phyloP scores from a whole-genome alignment of 352 stramenopile species.

The Globisporangium orthogonon region DNA sequence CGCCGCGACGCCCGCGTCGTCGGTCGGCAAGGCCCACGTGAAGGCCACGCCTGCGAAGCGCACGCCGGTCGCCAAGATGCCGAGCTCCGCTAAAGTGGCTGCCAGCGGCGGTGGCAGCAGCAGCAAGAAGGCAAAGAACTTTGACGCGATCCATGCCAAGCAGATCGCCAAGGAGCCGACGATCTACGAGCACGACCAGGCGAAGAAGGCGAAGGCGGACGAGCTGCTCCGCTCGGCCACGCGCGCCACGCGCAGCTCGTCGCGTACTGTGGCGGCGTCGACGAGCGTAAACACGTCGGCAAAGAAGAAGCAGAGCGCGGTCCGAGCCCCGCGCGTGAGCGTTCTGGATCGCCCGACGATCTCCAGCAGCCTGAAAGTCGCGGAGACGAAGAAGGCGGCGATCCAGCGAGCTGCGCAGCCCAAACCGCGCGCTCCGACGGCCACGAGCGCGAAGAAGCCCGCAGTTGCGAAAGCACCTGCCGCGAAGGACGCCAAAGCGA shows the following conservation, averaged over 20 bases:
- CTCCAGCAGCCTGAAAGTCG: slow-evolving; percentile 12
- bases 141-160: slow-evolving; percentile 13
- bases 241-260: slow-evolving; percentile 11
- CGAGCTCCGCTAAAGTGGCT: slow-evolving; percentile 9
- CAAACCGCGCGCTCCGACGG: slow-evolving; percentile 7
- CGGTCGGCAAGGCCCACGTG: slow-evolving; percentile 7
- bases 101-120: background rate
- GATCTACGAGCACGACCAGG: slow-evolving; percentile 9
- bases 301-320: slow-evolving; percentile 11
- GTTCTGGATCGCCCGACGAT: slow-evolving; percentile 12
- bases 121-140: slow-evolving; percentile 12
- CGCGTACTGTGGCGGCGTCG: background rate
- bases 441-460: slow-evolving; percentile 1
- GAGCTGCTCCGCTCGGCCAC: slow-evolving; percentile 1
- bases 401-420: slow-evolving; percentile 1
- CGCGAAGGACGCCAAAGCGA: slow-evolving; percentile 3
- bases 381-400: slow-evolving; percentile 6
- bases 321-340: slow-evolving; percentile 7
- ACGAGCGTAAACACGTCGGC: background rate
- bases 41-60: slow-evolving; percentile 6
- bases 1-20: background rate
- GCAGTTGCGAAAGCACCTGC: background rate
- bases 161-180: slow-evolving; percentile 10
- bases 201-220: slow-evolving; percentile 11
- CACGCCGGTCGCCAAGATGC: slow-evolving; percentile 10